Percentiles rank a stretch among this genome's conserved stretches.
Conservation (phyloP, 331 rosid species). For the Malus hybrid region DNA sequence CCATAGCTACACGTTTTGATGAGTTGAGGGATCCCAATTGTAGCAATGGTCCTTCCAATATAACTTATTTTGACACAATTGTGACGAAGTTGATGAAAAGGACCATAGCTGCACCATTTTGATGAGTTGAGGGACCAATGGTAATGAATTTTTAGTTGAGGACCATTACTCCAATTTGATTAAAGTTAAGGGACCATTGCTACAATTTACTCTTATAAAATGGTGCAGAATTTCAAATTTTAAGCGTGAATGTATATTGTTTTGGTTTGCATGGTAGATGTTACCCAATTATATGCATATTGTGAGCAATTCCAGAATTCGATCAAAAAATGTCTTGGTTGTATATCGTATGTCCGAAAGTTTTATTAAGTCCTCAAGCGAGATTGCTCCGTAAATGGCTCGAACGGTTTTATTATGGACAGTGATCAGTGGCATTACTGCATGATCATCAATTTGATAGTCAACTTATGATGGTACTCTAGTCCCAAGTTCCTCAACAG, state of each 20-base stretch:
- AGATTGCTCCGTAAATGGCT: not conserved
- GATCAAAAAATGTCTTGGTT: not conserved
- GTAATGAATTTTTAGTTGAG: too few species aligned
- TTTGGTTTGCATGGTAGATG: not conserved
- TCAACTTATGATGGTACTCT: not conserved
- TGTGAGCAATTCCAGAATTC: not conserved
- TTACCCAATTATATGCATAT: not conserved
- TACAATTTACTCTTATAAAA: not conserved
- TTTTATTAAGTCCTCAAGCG: not conserved
- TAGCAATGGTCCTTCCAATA: too few species aligned
- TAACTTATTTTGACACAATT: too few species aligned
- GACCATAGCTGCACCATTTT: too few species aligned
- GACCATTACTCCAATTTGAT: too few species aligned
- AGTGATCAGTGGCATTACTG: not conserved
- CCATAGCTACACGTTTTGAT: too few species aligned
- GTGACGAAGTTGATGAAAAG: too few species aligned
- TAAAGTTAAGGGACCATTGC: too few species aligned
- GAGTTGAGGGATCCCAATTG: too few species aligned
- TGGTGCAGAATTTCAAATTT: not conserved
- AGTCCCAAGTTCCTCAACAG: not conserved
- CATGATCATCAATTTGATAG: not conserved
- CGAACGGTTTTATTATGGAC: not conserved
- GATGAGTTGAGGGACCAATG: too few species aligned
- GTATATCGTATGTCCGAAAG: not conserved
- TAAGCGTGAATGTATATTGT: not conserved